Evolutionary conservation across 495 filamentous ascomycete species (phyloP), one percentile per base, ranked within the genome.

Genomic region (Talaromyces wortmannii): DNA sequence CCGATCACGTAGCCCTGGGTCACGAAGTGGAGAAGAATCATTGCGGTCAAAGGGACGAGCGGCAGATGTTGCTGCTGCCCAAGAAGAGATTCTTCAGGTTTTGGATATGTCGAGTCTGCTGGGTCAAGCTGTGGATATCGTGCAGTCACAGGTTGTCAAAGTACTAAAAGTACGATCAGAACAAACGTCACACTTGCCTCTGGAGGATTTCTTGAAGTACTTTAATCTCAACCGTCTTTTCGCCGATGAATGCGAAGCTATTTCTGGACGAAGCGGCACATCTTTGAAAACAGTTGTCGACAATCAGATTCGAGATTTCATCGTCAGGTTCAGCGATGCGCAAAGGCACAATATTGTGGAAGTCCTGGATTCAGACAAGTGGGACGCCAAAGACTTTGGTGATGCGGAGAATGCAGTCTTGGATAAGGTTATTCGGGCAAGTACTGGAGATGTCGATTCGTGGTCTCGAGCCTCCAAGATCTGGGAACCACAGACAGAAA

Each of bases 221-320:
- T 96, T 97, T 64, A 91, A 83, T 7, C 82, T 99, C 16, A 97
- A 97, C 60, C 82, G 92, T 29, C 82, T 96, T 18, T 99, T 97
- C 63, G 90, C 90, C 7, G 95, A 96, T 61, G 94, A 99, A 65
- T 99, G 94, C 61, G 94, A 99, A 67, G 89, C 94, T 4, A 90
- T 97, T 13, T 96, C 90, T 12, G 94, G 94, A 3, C 82, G 94
- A 52, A 85, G 90, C 52, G 92, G 92, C 3, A 86, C 84, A 6
- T 79, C 86, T 1, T 75, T 98, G 30, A 96, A 96, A 66, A 92
- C 82, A 4, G 79, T 95, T 2, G 89, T 98, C 40, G 92, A 95
- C 58, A 84, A 82, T 49, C 94, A 98, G 56, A 97, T 98, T 63
- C 85, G 83, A 47, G 91, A 95, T 31, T 98, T 92, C 60, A 87